Evolutionary conservation across 2,329 filamentous ascomycete species (phyloP).

Genomic region (Lasiodiplodia sp.): DNA sequence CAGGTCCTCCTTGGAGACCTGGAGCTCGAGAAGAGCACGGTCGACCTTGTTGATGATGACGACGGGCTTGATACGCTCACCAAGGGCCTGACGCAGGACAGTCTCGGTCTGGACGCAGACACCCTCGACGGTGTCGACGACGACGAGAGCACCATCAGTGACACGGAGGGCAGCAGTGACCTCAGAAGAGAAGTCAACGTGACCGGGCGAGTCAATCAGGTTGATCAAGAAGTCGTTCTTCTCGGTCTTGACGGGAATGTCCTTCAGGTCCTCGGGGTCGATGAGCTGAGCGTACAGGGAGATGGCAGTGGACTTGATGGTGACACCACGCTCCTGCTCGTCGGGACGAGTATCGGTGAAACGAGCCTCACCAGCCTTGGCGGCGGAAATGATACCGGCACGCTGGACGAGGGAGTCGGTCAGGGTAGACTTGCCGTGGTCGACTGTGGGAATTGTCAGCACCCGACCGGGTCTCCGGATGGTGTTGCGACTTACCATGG

Average conservation of each 20-base stretch:
- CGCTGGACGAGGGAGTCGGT: constrained; percentile 99
- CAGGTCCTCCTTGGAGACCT: constrained; percentile 97
- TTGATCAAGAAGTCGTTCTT: constrained; percentile 99
- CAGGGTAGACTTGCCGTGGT: constrained; percentile 99
- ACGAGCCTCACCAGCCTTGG: constrained; percentile 94
- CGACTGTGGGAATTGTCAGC: constrained; percentile 63
- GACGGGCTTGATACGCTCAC: constrained; percentile 99
- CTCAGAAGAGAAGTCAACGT: constrained; percentile 99
- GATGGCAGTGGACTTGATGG: constrained; percentile 99
- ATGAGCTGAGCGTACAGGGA: constrained; percentile 90
- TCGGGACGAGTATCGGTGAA: constrained; percentile 97
- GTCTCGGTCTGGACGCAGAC: constrained; percentile 99
- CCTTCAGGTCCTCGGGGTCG: constrained; percentile 88
- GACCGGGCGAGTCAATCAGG: constrained; percentile 99
- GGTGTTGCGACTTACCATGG: constrained; percentile 70
- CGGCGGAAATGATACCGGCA: constrained; percentile 98
- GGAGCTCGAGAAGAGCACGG: constrained; percentile 97
- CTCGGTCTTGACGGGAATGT: constrained; percentile 77
- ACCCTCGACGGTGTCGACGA: constrained; percentile 99
- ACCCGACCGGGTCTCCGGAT: constrained; percentile 16
- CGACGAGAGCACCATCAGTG: constrained; percentile 98
- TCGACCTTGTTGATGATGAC: constrained; percentile 99
- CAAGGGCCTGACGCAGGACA: constrained; percentile 96
- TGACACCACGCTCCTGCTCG: constrained; percentile 99
- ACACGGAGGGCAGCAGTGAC: constrained; percentile 99